Conservation (phyloP, 805 yeast species). For the Cephaloascus albidus region DNA sequence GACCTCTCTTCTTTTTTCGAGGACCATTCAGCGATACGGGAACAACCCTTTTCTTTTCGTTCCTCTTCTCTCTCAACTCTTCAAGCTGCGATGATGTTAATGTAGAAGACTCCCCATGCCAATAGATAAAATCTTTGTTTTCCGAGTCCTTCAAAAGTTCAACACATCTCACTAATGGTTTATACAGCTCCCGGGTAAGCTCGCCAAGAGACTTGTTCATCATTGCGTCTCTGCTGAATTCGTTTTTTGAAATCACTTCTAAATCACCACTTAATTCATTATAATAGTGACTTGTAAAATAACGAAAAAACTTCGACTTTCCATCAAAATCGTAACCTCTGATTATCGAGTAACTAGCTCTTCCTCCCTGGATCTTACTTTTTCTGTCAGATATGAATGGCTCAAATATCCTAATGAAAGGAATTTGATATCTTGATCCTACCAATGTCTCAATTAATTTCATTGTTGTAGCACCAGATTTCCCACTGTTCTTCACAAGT, state of each 20-base stretch:
- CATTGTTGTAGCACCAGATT: slow-evolving; percentile 51
- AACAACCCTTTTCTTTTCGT: neutral
- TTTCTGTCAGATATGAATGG: slow-evolving; percentile 30
- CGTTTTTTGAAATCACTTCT: too few relatives aligned
- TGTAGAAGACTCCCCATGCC: slow-evolving; percentile 1
- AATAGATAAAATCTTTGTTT: neutral
- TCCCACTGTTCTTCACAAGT: slow-evolving; percentile 26
- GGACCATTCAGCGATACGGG: slow-evolving; percentile 1
- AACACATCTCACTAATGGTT: slow-evolving; percentile 12
- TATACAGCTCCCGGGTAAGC: too few relatives aligned
- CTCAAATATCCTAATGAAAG: slow-evolving; percentile 44
- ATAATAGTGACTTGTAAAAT: too few relatives aligned
- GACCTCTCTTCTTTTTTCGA: slow-evolving; percentile 7
- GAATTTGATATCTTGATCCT: slow-evolving; percentile 46
- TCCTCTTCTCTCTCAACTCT: neutral
- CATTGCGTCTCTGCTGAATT: too few relatives aligned
- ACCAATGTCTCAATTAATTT: slow-evolving; percentile 38
- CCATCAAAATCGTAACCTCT: slow-evolving; percentile 69
- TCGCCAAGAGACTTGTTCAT: too few relatives aligned
- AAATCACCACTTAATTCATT: too few relatives aligned
- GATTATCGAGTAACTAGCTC: slow-evolving; percentile 37
- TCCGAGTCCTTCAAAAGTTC: slow-evolving; percentile 3
- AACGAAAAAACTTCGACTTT: slow-evolving; percentile 61
- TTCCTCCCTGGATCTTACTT: slow-evolving; percentile 19
- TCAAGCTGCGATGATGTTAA: neutral